phyloP scores from a whole-genome alignment of 768 basidiomycete species.

The Suillus spraguei region DNA sequence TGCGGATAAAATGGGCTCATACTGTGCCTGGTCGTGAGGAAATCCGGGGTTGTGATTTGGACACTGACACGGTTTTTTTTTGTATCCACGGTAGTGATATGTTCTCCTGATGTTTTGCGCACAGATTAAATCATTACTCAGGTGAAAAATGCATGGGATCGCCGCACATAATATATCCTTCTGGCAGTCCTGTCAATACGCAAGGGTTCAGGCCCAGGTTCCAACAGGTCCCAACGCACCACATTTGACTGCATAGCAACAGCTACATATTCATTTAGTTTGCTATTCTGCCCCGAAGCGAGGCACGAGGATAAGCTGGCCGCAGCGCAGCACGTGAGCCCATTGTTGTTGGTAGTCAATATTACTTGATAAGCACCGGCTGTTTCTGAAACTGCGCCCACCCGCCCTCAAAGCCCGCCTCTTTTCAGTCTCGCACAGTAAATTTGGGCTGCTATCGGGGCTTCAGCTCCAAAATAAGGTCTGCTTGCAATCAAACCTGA shows the following conservation, averaged over 20 bases:
- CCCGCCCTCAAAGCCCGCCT: too few relatives aligned
- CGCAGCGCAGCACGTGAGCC: too few relatives aligned
- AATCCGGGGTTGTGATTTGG: background rate
- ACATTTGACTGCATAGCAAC: background rate
- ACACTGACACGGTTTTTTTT: too few relatives aligned
- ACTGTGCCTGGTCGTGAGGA: conserved; percentile 1
- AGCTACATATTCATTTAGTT: background rate
- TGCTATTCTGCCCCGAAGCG: background rate
- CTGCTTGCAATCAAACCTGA: too few relatives aligned
- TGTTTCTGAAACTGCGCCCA: too few relatives aligned
- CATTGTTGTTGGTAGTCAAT: too few relatives aligned
- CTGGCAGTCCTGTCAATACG: background rate
- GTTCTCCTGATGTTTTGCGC: background rate
- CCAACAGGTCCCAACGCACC: background rate
- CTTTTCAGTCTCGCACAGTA: too few relatives aligned
- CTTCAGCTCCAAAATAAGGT: too few relatives aligned
- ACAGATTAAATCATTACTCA: background rate
- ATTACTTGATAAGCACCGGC: too few relatives aligned
- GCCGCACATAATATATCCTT: background rate
- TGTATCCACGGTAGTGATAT: background rate
- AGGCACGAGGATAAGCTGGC: background rate
- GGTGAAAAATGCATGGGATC: background rate
- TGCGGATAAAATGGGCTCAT: conserved; percentile 30
- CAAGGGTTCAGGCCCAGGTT: too few relatives aligned
- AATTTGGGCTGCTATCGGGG: too few relatives aligned